Evolutionary conservation across 2,329 filamentous ascomycete genomes (phyloP).

Genomic region (Bimuria novae-zelandiae): DNA sequence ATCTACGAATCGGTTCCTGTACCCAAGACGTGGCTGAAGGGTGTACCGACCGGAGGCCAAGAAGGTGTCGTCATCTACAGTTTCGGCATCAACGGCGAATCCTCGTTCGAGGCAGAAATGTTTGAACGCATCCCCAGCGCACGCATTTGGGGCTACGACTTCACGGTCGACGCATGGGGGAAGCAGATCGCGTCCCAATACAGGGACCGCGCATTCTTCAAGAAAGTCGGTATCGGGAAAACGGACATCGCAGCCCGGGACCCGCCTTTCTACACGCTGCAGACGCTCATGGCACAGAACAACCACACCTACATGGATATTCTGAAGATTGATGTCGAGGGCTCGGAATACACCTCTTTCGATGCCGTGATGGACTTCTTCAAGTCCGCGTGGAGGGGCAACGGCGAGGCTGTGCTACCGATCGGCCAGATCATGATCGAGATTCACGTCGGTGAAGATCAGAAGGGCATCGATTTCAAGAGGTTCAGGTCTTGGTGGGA

Average conservation of each 20-base stretch:
- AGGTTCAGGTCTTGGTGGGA: slow-evolving; percentile 41
- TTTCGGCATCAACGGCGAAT: slow-evolving; percentile 42
- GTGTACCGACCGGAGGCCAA: slow-evolving; percentile 18
- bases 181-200: slow-evolving; percentile 27
- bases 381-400: slow-evolving; percentile 21
- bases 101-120: slow-evolving; percentile 42
- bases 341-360: slow-evolving; percentile 36
- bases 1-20: slow-evolving; percentile 34
- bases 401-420: slow-evolving; percentile 29
- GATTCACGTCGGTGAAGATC: slow-evolving; percentile 31
- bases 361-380: slow-evolving; percentile 40
- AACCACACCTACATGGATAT: slow-evolving; percentile 43
- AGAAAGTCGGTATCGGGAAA: slow-evolving; percentile 35
- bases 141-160: slow-evolving; percentile 41
- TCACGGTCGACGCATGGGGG: slow-evolving; percentile 37
- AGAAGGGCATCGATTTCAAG: slow-evolving; percentile 29
- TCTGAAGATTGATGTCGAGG: slow-evolving; percentile 42
- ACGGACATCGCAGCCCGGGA: slow-evolving; percentile 25
- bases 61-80: slow-evolving; percentile 38
- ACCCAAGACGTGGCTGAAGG: slow-evolving; percentile 14
- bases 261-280: slow-evolving; percentile 37
- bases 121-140: slow-evolving; percentile 38
- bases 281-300: slow-evolving; percentile 36
- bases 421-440: slow-evolving; percentile 44
- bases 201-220: slow-evolving; percentile 32